phyloP scores from a whole-genome alignment of 805 yeast genomes.

The Tetrapisispora nanseiensis region DNA sequence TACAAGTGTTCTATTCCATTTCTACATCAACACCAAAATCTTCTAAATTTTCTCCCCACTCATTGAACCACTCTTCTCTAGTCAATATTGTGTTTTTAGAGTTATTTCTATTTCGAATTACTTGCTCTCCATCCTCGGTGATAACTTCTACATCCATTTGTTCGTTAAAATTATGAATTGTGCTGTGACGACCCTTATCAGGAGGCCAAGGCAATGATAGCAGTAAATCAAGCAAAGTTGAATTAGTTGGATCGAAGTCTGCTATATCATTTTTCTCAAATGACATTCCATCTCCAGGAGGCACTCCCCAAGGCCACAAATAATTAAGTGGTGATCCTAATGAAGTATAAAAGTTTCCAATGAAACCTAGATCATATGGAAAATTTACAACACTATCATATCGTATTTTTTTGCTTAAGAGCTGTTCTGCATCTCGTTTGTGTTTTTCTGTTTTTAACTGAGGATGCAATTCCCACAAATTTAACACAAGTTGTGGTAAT shows the following conservation, averaged over 20 bases:
- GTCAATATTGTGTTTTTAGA: slow-evolving; percentile 32
- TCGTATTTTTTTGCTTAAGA: slow-evolving; percentile 29
- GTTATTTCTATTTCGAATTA: slow-evolving; percentile 19
- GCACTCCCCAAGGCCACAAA: slow-evolving; percentile 62
- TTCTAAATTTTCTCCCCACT: slow-evolving; percentile 70
- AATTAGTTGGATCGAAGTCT: slow-evolving; percentile 22
- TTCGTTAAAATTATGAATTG: slow-evolving; percentile 11
- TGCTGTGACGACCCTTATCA: slow-evolving; percentile 44
- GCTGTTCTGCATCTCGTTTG: slow-evolving; percentile 9
- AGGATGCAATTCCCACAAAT: slow-evolving; percentile 36
- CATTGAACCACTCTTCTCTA: slow-evolving; percentile 57
- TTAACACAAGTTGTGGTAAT: slow-evolving; percentile 34
- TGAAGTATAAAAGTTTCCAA: slow-evolving; percentile 40
- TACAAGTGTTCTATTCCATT: slow-evolving; percentile 35
- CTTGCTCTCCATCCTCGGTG: slow-evolving; percentile 24
- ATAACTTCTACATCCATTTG: slow-evolving; percentile 9
- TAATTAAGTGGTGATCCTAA: slow-evolving; percentile 58
- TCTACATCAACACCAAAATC: slow-evolving; percentile 85
- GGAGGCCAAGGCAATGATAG: slow-evolving; percentile 88
- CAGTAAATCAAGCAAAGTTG: slow-evolving; percentile 40
- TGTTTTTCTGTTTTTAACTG: slow-evolving; percentile 8
- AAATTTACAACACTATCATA: slow-evolving; percentile 58
- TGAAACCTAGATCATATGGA: slow-evolving; percentile 70
- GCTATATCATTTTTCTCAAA: slow-evolving; percentile 48
- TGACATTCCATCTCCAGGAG: slow-evolving; percentile 49